Evolutionary conservation across 2,329 filamentous ascomycete genomes (phyloP).

Genomic region (Spiromastix sp.): DNA sequence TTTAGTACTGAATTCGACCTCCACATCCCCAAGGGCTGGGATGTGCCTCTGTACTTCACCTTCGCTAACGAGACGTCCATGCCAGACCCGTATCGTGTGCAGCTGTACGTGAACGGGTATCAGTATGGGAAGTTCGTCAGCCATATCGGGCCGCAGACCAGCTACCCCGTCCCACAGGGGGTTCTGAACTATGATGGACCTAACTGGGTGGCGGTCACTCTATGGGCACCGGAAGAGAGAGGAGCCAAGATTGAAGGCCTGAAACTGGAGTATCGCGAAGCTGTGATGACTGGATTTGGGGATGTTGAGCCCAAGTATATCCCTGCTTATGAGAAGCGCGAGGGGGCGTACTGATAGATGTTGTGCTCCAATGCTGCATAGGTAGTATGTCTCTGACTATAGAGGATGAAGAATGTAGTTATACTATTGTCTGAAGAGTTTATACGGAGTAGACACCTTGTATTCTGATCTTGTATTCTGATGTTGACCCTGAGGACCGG

Average conservation of each 20-base stretch:
- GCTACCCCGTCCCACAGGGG: slow-evolving; percentile 63
- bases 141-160: slow-evolving; percentile 64
- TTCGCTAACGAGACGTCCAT: slow-evolving; percentile 46
- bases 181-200: slow-evolving; percentile 59
- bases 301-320: slow-evolving; percentile 38
- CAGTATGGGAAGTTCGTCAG: slow-evolving; percentile 60
- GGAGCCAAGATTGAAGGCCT: slow-evolving; percentile 50
- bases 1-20: slow-evolving; percentile 43
- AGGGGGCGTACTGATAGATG: slow-evolving; percentile 39
- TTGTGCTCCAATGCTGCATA: too few species aligned
- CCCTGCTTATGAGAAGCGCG: slow-evolving; percentile 36
- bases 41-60: slow-evolving; percentile 45
- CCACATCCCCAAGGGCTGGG: slow-evolving; percentile 41
- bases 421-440: too few species aligned
- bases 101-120: slow-evolving; percentile 66
- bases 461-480: too few species aligned
- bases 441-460: too few species aligned
- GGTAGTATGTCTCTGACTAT: background rate
- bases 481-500: too few species aligned
- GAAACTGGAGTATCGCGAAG: slow-evolving; percentile 37
- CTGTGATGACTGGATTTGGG: slow-evolving; percentile 42
- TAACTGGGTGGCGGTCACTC: slow-evolving; percentile 57
- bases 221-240: slow-evolving; percentile 55
- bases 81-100: slow-evolving; percentile 48
- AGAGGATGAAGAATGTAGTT: too few species aligned